phyloP scores from a whole-genome alignment of 257 asterid species.

The Capsicum rhomboideum region DNA sequence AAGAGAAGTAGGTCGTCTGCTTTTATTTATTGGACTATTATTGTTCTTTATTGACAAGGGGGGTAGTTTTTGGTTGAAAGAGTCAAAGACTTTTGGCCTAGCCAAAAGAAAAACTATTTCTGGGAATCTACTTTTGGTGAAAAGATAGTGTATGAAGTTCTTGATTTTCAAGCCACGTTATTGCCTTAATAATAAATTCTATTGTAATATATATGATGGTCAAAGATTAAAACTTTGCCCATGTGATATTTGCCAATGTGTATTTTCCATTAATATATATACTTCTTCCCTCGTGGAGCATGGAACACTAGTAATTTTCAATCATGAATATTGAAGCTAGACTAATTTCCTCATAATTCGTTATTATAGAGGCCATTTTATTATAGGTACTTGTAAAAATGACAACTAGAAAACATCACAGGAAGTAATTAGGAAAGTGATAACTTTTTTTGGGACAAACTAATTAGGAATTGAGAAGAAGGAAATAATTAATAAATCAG shows the following conservation, averaged over 20 bases:
- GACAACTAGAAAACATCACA: background rate
- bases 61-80: background rate
- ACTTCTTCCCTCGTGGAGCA: background rate
- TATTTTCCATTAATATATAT: background rate
- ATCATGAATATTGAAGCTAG: background rate
- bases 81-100: background rate
- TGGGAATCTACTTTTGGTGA: background rate
- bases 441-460: no score
- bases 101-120: background rate
- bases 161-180: background rate
- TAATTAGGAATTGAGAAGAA: no score
- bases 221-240: background rate
- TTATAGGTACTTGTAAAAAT: background rate
- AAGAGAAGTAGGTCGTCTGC: background rate
- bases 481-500: no score
- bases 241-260: background rate
- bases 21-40: no score
- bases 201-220: no score
- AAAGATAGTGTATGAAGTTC: background rate
- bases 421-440: no score
- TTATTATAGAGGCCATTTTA: background rate
- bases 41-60: background rate
- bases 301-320: background rate
- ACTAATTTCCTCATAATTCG: background rate
- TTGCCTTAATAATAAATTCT: no score